A percentile compares a stretch with the other conserved stretches of the same genome.
Conservation (phyloP, 1,139 yeast species). For the Hansenula sp. region DNA sequence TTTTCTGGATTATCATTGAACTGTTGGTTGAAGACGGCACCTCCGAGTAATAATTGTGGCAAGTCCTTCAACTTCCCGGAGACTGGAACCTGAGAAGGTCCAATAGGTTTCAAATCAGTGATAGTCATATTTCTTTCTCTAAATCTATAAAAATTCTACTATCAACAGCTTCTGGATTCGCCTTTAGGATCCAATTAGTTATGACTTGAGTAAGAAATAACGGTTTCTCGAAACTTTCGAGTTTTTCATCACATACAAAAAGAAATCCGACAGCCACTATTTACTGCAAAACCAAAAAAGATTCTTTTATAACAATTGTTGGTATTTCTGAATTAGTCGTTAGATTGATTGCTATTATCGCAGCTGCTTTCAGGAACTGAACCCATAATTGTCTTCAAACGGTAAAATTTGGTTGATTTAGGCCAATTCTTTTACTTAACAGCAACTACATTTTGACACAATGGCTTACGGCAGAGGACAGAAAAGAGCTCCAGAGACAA, state of each 20-base stretch:
- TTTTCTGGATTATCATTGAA: constrained; percentile 64
- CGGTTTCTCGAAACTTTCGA: not conserved
- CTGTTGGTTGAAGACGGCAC: constrained; percentile 80
- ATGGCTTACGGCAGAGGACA: constrained; percentile 1
- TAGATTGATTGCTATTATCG: too few species aligned
- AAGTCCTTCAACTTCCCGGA: constrained; percentile 13
- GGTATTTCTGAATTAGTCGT: too few species aligned
- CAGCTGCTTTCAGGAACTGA: too few species aligned
- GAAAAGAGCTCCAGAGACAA: not conserved
- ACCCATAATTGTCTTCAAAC: too few species aligned
- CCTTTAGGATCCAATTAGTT: too few species aligned
- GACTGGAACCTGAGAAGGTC: constrained; percentile 12
- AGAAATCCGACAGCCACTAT: too few species aligned
- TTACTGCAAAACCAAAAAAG: too few species aligned
- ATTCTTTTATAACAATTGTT: too few species aligned
- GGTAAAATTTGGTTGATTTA: too few species aligned
- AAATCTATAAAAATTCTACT: too few species aligned
- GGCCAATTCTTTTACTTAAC: not conserved
- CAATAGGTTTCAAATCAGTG: constrained; percentile 10
- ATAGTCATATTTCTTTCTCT: not conserved
- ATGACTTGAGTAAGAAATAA: too few species aligned
- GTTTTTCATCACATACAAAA: not conserved
- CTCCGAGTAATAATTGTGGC: constrained; percentile 74
- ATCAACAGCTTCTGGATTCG: too few species aligned
- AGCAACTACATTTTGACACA: not conserved